Evolutionary conservation across 345 rosid species (phyloP), one percentile per base, ranked within the genome.

Genomic region (Hibiscus mutabilis): DNA sequence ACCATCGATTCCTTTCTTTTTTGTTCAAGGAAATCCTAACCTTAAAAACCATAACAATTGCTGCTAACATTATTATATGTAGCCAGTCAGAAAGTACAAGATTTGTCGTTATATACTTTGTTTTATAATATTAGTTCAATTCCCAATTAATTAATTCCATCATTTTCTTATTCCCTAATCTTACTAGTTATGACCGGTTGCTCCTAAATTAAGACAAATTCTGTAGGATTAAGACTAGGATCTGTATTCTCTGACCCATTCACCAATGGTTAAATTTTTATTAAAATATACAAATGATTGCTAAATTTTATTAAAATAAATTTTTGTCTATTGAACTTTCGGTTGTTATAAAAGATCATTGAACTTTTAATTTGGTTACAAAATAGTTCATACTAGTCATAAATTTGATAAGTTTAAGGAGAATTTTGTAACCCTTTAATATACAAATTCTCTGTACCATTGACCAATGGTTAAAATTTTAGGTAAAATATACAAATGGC

Each of bases 1-100:
- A 55, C 53, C 52, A 72, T 68, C 76, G 40, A 15, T 15, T n/a
- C 40, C 31, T 21, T n/a, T 21, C 52, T 61, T 73, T 68, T 44
- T 73, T 31, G 70, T 55, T 68, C 62, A 77, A 68, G 80, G 76
- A 73, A 69, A 77, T 29, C 22, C 51, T 73, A 55, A 35, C 51
- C 60, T 63, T 56, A 60, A 44, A 51, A 9, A 64, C 60, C 15
- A 75, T 33, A 24, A 2, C 9, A 2, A 46, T 52, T 75, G 25
- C 3, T 47, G 52, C 6, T 18, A 18, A 18, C 14, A 11, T 0
- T 44, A 44, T 13, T 44, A 44, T 44, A 44, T 46, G 3, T 22
- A 51, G 21, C 2, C 1, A 51, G 25, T 55, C 7, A 13, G 16
- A 58, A 58, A 12, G 62, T 25, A 24, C n/a, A 58, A 58, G 33